These are phyloP conservation scores for Pythium scleroteichum DNA, from an alignment of 352 stramenopile genomes.

Conservation along the genomic window DNA sequence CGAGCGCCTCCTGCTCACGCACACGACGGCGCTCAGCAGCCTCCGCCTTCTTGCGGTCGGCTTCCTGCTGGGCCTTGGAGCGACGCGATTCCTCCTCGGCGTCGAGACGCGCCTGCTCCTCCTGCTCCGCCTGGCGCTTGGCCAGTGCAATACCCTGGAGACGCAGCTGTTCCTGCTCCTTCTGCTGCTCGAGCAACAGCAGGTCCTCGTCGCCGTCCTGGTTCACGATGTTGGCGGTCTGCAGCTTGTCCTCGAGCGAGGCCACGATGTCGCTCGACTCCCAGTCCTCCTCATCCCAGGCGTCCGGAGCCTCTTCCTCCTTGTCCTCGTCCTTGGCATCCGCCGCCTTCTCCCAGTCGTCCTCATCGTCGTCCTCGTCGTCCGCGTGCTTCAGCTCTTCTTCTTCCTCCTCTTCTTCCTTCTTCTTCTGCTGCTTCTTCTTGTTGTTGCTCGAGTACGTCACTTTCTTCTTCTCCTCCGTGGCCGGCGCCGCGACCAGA, in stretches of 20 bases:
- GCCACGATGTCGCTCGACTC: constrained; percentile 75
- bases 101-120: constrained; percentile 64
- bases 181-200: constrained; percentile 93
- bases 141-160: constrained; percentile 93
- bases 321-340: constrained; percentile 48
- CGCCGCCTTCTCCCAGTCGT: constrained; percentile 67
- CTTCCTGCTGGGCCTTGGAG: constrained; percentile 85
- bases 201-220: constrained; percentile 93
- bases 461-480: constrained; percentile 86
- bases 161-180: constrained; percentile 92
- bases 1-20: constrained; percentile 75
- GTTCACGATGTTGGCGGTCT: constrained; percentile 49
- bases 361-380: constrained; percentile 50
- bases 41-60: constrained; percentile 83
- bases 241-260: constrained; percentile 78
- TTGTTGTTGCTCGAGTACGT: constrained; percentile 83
- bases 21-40: constrained; percentile 65
- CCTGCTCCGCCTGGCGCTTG: constrained; percentile 91
- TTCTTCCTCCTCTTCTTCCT: constrained; percentile 37
- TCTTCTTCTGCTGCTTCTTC: constrained; percentile 67
- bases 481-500: constrained; percentile 61
- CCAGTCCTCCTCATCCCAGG: constrained; percentile 86
- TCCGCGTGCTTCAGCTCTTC: too few species aligned
- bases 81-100: constrained; percentile 63
- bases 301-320: constrained; percentile 62